Conservation (phyloP, 2,329 filamentous ascomycete species). For the Colletotrichum liriopes region DNA sequence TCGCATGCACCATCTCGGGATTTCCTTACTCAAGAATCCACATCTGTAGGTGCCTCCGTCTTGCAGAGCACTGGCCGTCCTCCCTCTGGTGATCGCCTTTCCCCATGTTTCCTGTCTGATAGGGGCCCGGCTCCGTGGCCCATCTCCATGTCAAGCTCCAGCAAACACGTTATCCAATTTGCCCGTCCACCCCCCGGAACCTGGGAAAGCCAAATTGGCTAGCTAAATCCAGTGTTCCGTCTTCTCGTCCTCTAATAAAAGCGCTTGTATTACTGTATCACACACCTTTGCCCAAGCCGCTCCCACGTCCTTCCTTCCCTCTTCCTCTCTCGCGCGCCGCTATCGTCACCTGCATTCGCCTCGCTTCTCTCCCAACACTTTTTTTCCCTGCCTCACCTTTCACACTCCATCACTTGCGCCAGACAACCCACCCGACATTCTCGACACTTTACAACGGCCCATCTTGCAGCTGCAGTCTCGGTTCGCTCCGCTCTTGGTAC, state of each 20-base stretch:
- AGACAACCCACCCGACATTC: not conserved
- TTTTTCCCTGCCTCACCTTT: conserved; percentile 17
- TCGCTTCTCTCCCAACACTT: conserved; percentile 32
- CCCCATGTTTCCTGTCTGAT: conserved; percentile 34
- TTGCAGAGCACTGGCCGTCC: not conserved
- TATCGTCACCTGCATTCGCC: conserved; percentile 32
- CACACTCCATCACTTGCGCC: conserved; percentile 15
- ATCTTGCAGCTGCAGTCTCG: conserved; percentile 18
- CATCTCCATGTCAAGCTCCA: conserved; percentile 24
- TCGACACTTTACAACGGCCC: conserved; percentile 14
- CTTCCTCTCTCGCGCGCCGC: conserved; percentile 22
- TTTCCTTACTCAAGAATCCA: not conserved
- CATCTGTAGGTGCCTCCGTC: not conserved
- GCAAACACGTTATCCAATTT: conserved; percentile 36
- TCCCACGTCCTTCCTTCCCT: conserved; percentile 15
- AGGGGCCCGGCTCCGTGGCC: conserved; percentile 16
- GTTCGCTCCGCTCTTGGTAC: conserved; percentile 31
- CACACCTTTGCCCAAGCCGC: conserved; percentile 21
- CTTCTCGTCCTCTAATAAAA: conserved; percentile 41
- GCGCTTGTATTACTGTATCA: conserved; percentile 41
- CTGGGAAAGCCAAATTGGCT: conserved; percentile 38
- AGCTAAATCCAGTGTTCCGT: conserved; percentile 36
- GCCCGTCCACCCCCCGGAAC: conserved; percentile 28
- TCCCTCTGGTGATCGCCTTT: conserved; percentile 8
- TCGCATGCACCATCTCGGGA: not conserved